Evolutionary conservation across 2,329 filamentous ascomycete genomes (phyloP), one percentile per base, ranked within the genome.

Genomic region (Dothidotthia symphoricarpi): DNA sequence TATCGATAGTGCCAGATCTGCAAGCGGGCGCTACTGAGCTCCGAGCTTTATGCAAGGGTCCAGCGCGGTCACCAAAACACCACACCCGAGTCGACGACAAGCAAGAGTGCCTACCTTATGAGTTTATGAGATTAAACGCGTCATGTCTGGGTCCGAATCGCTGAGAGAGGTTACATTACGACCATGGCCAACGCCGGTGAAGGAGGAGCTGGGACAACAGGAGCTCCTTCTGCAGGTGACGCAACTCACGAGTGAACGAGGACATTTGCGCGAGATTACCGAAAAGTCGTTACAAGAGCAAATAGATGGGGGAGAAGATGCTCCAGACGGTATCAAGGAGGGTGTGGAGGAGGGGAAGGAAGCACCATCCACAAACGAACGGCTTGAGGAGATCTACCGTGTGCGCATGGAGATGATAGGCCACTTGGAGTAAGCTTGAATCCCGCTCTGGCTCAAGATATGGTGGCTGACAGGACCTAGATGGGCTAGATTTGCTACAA

Each of bases 251-350:
- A 68, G 73, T 28, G 83, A 94, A 57, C 83, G 86, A 43, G 88
- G 87, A 11, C 86, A 88, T 16, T 94, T 97, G 62, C 83, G 88
- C 42, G 76, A 83, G 53, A 75, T 97, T 48, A 87, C 82, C 33
- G 86, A 95, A 64, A 76, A 81, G 34, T 77, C 81, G 28, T 71
- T 97, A 25, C 77, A 76, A 33, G 78, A 83, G 24, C 83, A 93
- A 56, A 82, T 93, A 34, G 69, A 72, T 12, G 45, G 55, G 28
- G 65, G 70, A 16, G 64, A 57, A 38, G 68, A 71, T 31, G 67
- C 59, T 16, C 48, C 64, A 13, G 69, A 70, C 26, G 72, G 71
- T 19, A 71, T 75, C 3, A 66, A 70, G 9, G 68, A 74, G 6
- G 73, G 73, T 12, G 66, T 71, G 10, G 39, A 51, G 3, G 57